Percentiles rank a stretch among this genome's conserved stretches.
Conservation (phyloP, 1,139 yeast genomes). For the Diutina pseudorugosa region DNA sequence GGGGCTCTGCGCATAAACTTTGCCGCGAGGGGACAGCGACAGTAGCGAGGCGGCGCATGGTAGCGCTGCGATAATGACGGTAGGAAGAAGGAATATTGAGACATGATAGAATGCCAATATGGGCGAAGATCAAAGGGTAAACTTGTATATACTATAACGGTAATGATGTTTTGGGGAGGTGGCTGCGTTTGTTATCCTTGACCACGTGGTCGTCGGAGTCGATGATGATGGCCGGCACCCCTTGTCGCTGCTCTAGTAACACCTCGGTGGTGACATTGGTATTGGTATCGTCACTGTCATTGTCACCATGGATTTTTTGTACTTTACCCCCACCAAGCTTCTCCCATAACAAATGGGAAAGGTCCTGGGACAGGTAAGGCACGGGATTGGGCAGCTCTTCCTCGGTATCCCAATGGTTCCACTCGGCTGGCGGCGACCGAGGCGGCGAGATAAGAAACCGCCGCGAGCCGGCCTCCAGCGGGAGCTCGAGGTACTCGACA, state of each 20-base stretch:
- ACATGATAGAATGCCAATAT: too few species aligned
- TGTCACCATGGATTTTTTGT: slow-evolving; percentile 15
- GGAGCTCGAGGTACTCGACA: slow-evolving; percentile 27
- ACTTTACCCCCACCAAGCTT: slow-evolving; percentile 31
- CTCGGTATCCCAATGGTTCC: slow-evolving; percentile 33
- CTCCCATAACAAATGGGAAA: slow-evolving; percentile 34
- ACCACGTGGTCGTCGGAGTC: slow-evolving; percentile 14
- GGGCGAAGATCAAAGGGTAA: too few species aligned
- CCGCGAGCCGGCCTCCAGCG: slow-evolving; percentile 26
- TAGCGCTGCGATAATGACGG: not conserved
- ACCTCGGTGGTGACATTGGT: slow-evolving; percentile 4
- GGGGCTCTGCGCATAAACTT: not conserved
- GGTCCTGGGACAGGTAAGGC: slow-evolving; percentile 27
- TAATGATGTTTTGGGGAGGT: slow-evolving; percentile 13
- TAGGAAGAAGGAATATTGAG: too few species aligned
- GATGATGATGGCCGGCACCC: slow-evolving; percentile 24
- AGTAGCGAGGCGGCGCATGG: not conserved
- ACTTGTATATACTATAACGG: slow-evolving; percentile 12
- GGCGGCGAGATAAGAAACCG: slow-evolving; percentile 37
- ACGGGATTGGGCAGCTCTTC: slow-evolving; percentile 32
- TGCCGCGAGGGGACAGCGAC: not conserved
- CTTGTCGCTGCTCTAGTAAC: slow-evolving; percentile 18
- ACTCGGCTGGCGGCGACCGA: slow-evolving; percentile 33
- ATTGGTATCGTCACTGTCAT: slow-evolving; percentile 7
- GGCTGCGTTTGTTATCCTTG: slow-evolving; percentile 6